Base-by-base conservation (phyloP, 805 yeast species). In the Metschnikowia picachoensis region DNA sequence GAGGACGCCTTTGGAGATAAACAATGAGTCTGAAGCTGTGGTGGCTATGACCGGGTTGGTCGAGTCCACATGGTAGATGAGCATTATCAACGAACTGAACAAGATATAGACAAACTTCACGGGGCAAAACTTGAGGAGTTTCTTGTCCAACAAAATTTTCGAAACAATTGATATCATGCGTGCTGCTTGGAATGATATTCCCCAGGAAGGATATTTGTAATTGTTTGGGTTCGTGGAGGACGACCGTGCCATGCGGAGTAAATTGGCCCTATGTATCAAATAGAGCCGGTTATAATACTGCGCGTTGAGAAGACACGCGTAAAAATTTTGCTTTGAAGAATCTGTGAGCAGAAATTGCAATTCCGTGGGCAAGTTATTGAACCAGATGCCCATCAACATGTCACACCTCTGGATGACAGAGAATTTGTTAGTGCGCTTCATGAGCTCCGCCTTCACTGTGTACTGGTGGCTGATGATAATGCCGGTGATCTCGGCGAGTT, bases 161-260 rank as follows among this genome's bases (percentile, higher is more conserved):
- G 80, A 73, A 44, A 87, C 81, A 36, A 78, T 71, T 5, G 86
- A 76, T 51, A 86, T 80, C 80, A 84, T 81, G 56, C 87, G 79
- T 1, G 94, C 89, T 1, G 91, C 87, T 62, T 84, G 88, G 70
- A 85, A 85, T 2, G 89, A 85, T 47, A 85, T 83, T 9, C 90
- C 87, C 84, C 87, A 81, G n/a, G 85, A 78, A 6, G 88, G 87
- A 59, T 80, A 82, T 53, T 60, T 72, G 65, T 65, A 73, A 58
- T 70, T 73, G 51, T 62, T 66, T 13, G 74, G 73, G 44, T 64
- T 64, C 1, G 72, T 64, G 2, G 73, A 64, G 10, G 66, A 62
- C 20, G 72, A 64, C 45, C 66, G 57, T 15, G 76, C 76, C 76
- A 72, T 73, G 47, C 77, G 67, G 31, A 77, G 65, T 57, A 84